Conservation (phyloP, 257 asterid genomes). For the Vinca minor region DNA sequence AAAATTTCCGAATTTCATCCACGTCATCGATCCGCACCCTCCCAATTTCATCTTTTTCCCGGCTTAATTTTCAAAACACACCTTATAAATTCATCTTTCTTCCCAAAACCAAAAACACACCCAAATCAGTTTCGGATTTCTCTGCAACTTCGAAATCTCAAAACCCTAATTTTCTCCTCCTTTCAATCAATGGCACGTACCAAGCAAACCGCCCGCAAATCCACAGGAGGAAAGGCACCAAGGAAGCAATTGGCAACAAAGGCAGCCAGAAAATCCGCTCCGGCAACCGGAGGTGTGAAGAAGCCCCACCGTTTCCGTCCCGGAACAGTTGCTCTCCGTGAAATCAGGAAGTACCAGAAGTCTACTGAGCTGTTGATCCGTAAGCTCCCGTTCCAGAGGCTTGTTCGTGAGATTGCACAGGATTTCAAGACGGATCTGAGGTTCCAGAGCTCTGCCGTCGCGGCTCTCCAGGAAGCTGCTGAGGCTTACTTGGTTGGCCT, state of each 20-base stretch:
- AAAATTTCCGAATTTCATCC: not conserved
- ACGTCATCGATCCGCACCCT: slow-evolving; percentile 23
- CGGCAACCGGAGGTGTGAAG: slow-evolving; percentile 34
- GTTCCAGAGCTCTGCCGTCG: slow-evolving; percentile 32
- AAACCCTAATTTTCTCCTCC: not conserved
- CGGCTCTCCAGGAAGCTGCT: slow-evolving; percentile 32
- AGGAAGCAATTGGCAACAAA: slow-evolving; percentile 34
- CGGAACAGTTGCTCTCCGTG: slow-evolving; percentile 31
- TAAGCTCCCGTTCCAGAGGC: slow-evolving; percentile 27
- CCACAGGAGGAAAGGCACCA: slow-evolving; percentile 41
- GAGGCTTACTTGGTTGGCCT: slow-evolving; percentile 28
- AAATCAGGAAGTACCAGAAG: slow-evolving; percentile 33
- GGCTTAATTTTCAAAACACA: slow-evolving; percentile 5
- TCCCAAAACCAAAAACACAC: not conserved
- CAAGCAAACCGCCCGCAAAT: slow-evolving; percentile 37
- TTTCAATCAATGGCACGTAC: slow-evolving; percentile 32
- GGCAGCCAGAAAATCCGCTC: slow-evolving; percentile 36
- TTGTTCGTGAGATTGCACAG: slow-evolving; percentile 38
- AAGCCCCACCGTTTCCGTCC: slow-evolving; percentile 34
- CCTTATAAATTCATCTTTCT: slow-evolving; percentile 8
- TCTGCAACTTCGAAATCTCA: not conserved
- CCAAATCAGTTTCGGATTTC: not conserved
- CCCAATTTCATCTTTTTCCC: not conserved
- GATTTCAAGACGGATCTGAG: slow-evolving; percentile 36
- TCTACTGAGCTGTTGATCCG: slow-evolving; percentile 30